A percentile compares a stretch with the other conserved stretches of the same genome.
Conservation (phyloP, 805 yeast species). For the Kodamaea hsintzibuensis region DNA sequence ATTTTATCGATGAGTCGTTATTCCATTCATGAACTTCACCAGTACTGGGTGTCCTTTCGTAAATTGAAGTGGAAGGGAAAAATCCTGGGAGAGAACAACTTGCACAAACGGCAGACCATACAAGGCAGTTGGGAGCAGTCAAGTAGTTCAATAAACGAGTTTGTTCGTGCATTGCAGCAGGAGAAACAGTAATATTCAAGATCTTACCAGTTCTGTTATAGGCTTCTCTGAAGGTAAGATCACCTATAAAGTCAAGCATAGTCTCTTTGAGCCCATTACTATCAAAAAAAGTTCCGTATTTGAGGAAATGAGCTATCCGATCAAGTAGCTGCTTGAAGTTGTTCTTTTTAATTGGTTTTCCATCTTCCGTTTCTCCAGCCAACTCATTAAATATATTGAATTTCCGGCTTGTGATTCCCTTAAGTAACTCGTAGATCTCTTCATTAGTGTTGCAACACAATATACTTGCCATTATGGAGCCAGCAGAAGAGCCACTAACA, state of each 20-base stretch:
- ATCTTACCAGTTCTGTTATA: slow-evolving; percentile 91
- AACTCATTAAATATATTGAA: slow-evolving; percentile 49
- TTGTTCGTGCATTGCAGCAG: slow-evolving; percentile 88
- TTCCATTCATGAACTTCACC: slow-evolving; percentile 81
- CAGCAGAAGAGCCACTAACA: slow-evolving; percentile 93
- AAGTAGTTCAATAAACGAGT: slow-evolving; percentile 78
- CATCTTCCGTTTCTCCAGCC: slow-evolving; percentile 33
- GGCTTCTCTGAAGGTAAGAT: slow-evolving; percentile 90
- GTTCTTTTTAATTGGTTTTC: slow-evolving; percentile 38
- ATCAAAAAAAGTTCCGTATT: slow-evolving; percentile 89
- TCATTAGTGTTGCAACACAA: slow-evolving; percentile 77
- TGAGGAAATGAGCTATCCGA: slow-evolving; percentile 56
- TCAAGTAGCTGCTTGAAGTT: slow-evolving; percentile 48
- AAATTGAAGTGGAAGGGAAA: slow-evolving; percentile 81
- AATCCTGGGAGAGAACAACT: slow-evolving; percentile 93
- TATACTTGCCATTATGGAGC: slow-evolving; percentile 90
- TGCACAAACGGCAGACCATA: slow-evolving; percentile 90
- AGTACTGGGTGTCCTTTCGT: slow-evolving; percentile 77
- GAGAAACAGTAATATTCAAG: slow-evolving; percentile 91
- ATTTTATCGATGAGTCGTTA: slow-evolving; percentile 67
- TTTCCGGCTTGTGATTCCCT: slow-evolving; percentile 57
- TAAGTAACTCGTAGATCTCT: slow-evolving; percentile 61
- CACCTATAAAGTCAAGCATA: slow-evolving; percentile 79
- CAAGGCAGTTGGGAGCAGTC: slow-evolving; percentile 77
- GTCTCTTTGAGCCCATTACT: slow-evolving; percentile 68